Evolutionary conservation across 1,284 basidiomycete genomes (phyloP).

Genomic region (Cystobasidium pallidum): DNA sequence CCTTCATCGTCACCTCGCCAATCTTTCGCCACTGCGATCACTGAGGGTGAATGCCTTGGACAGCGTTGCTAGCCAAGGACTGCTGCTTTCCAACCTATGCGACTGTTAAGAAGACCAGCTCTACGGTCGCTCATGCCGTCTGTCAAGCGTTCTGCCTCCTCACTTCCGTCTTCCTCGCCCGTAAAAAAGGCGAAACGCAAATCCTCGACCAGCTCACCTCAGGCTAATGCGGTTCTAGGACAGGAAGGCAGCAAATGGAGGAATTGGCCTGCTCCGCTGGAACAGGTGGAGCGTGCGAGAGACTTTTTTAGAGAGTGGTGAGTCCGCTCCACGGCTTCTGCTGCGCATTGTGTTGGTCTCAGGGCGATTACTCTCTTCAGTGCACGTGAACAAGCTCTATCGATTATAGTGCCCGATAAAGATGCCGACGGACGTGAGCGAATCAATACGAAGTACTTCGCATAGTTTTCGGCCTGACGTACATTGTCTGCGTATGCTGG

Average conservation of each 20-base stretch:
- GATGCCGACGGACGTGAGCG: constrained; percentile 49
- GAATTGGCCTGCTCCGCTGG: constrained; percentile 48
- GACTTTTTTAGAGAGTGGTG: constrained; percentile 46
- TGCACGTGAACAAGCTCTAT: constrained; percentile 10
- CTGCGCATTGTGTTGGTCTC: background rate
- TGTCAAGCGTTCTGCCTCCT: constrained; percentile 19
- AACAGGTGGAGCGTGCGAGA: constrained; percentile 43
- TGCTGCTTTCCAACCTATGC: background rate
- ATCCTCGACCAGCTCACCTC: constrained; percentile 9
- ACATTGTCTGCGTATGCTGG: background rate
- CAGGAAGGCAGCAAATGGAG: constrained; percentile 44
- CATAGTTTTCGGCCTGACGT: too few relatives aligned
- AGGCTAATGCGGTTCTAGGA: constrained; percentile 16
- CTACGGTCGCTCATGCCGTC: background rate
- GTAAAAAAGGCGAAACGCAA: constrained; percentile 22
- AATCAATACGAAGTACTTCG: background rate
- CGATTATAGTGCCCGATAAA: constrained; percentile 49
- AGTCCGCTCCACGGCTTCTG: background rate
- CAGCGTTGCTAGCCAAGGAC: too few relatives aligned
- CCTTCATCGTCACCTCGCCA: background rate
- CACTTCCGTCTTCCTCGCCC: background rate
- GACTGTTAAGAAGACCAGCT: background rate
- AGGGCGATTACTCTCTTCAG: background rate
- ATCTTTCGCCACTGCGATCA: background rate
- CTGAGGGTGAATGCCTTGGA: too few relatives aligned